Evolutionary conservation across 495 filamentous ascomycete species (phyloP).

Genomic region (Aspergillus bertholletiae): DNA sequence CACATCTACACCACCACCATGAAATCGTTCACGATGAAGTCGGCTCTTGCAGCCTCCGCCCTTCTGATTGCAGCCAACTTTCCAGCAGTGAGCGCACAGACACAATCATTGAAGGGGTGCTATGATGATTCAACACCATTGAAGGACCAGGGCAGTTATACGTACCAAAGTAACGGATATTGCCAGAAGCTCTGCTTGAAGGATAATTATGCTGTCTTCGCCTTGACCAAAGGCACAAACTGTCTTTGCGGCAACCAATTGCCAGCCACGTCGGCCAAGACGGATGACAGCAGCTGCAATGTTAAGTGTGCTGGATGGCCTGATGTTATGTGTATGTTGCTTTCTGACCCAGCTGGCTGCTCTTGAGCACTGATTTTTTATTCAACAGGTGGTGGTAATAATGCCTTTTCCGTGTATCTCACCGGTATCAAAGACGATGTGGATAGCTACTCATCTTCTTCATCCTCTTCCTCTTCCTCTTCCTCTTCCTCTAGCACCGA

Average conservation of each 20-base stretch:
- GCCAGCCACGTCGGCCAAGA: slow-evolving; percentile 37
- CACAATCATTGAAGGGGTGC: slow-evolving; percentile 31
- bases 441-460: slow-evolving; percentile 15
- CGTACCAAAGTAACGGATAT: slow-evolving; percentile 48
- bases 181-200: slow-evolving; percentile 38
- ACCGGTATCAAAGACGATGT: slow-evolving; percentile 34
- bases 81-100: slow-evolving; percentile 17
- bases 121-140: slow-evolving; percentile 23
- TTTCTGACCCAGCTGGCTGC: neutral
- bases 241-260: slow-evolving; percentile 47
- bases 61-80: slow-evolving; percentile 25
- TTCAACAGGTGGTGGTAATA: slow-evolving; percentile 41
- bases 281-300: slow-evolving; percentile 35
- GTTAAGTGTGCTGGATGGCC: slow-evolving; percentile 40
- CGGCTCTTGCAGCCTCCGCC: slow-evolving; percentile 24
- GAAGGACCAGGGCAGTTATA: slow-evolving; percentile 34
- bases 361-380: slow-evolving; percentile 1
- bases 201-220: slow-evolving; percentile 37
- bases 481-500: slow-evolving; percentile 17
- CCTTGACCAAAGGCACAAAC: slow-evolving; percentile 35
- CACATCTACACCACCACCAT: slow-evolving; percentile 22
- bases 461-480: slow-evolving; percentile 4
- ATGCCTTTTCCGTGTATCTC: slow-evolving; percentile 43
- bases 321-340: slow-evolving; percentile 39
- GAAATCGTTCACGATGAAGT: slow-evolving; percentile 24